Conservation (phyloP, 169 alveolate genomes). For the Theileria equi region DNA sequence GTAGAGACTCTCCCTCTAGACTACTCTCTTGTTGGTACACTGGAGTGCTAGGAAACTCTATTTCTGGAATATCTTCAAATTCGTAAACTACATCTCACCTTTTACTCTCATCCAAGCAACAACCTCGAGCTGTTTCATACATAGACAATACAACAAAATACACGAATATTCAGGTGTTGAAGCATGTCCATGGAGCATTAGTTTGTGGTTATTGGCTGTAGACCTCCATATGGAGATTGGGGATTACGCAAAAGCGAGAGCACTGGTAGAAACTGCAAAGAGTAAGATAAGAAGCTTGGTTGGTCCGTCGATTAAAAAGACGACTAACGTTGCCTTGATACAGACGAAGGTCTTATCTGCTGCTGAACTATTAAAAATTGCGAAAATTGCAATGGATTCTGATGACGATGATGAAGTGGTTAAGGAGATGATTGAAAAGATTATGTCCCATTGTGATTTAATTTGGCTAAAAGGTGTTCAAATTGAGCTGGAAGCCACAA, state of each 20-base stretch:
- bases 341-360: conserved; percentile 42
- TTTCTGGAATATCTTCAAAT: no score
- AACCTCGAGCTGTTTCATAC: neutral
- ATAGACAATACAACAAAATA: no score
- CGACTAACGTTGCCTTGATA: conserved; percentile 61
- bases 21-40: no score
- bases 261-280: conserved; percentile 84
- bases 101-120: no score
- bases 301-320: conserved; percentile 80
- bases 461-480: conserved; percentile 90
- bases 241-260: conserved; percentile 86
- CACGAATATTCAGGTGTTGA: conserved; percentile 66
- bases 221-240: conserved; percentile 75
- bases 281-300: conserved; percentile 73
- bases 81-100: no score
- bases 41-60: no score
- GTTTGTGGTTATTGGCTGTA: conserved; percentile 86
- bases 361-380: conserved; percentile 52
- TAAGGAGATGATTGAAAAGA: conserved; percentile 41
- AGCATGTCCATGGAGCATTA: conserved; percentile 72
- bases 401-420: conserved; percentile 54
- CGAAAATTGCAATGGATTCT: conserved; percentile 50
- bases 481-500: conserved; percentile 90
- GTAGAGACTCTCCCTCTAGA: no score
- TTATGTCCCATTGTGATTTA: conserved; percentile 75